These are phyloP conservation scores for Candida manassasensis DNA, from an alignment of 805 yeast species.

Conservation along the genomic window DNA sequence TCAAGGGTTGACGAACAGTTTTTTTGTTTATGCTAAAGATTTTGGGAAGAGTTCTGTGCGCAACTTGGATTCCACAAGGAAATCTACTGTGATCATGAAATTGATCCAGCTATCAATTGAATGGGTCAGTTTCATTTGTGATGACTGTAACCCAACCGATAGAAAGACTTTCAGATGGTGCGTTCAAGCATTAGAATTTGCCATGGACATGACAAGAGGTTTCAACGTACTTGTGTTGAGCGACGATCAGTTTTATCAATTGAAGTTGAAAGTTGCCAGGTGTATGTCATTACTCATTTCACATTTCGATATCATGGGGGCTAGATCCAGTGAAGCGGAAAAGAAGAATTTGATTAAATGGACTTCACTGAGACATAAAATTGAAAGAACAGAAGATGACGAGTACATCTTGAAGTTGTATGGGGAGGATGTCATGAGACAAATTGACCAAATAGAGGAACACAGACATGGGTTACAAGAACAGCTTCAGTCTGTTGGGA, in stretches of 20 bases:
- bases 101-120: slow-evolving; percentile 74
- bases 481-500: slow-evolving; percentile 57
- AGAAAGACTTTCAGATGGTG: slow-evolving; percentile 93
- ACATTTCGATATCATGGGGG: slow-evolving; percentile 98
- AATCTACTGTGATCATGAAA: slow-evolving; percentile 64
- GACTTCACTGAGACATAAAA: slow-evolving; percentile 49
- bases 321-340: slow-evolving; percentile 74
- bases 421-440: slow-evolving; percentile 63
- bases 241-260: slow-evolving; percentile 65
- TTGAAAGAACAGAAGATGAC: slow-evolving; percentile 39
- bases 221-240: slow-evolving; percentile 78
- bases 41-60: slow-evolving; percentile 69
- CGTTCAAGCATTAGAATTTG: slow-evolving; percentile 91
- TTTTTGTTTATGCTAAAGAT: slow-evolving; percentile 76
- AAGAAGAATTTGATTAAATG: slow-evolving; percentile 51
- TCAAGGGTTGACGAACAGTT: slow-evolving; percentile 71
- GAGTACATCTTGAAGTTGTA: slow-evolving; percentile 43
- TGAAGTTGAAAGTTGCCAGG: slow-evolving; percentile 83
- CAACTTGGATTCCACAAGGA: slow-evolving; percentile 57
- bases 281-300: slow-evolving; percentile 91
- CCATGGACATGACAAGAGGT: slow-evolving; percentile 90
- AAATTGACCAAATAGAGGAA: slow-evolving; percentile 60
- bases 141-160: slow-evolving; percentile 92
- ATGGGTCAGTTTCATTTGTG: slow-evolving; percentile 91
- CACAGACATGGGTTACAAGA: slow-evolving; percentile 42